Percentiles rank a stretch among this genome's conserved stretches.
Evolutionary conservation across 2,329 filamentous ascomycete genomes (phyloP).

Genomic region (Bipolaris cookei): DNA sequence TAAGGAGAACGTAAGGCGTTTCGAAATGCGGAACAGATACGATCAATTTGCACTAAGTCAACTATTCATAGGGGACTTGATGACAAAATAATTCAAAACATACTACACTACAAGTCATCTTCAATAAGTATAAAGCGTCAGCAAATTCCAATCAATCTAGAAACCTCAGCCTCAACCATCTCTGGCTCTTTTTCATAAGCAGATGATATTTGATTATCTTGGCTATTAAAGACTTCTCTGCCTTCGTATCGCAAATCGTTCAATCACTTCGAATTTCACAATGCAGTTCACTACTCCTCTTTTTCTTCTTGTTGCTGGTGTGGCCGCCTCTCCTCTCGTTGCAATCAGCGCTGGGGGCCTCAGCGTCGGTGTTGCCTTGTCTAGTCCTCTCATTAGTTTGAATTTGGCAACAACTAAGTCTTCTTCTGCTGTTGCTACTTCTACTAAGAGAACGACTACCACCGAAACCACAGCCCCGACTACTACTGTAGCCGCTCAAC

Average conservation of each 20-base stretch:
- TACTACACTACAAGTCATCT: neutral
- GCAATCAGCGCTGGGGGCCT: constrained; percentile 1
- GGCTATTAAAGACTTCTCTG: neutral
- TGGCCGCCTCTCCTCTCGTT: constrained; percentile 7
- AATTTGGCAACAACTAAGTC: neutral
- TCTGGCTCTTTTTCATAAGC: neutral
- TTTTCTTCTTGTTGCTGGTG: constrained; percentile 5
- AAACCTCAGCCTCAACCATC: neutral
- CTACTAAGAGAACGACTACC: neutral
- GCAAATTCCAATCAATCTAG: neutral
- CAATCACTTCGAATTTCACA: constrained; percentile 1
- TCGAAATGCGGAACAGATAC: neutral
- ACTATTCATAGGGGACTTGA: neutral
- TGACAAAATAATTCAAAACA: neutral
- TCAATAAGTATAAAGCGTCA: neutral
- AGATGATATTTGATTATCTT: neutral
- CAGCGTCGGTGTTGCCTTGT: constrained; percentile 3
- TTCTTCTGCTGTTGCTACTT: neutral
- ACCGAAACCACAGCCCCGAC: neutral
- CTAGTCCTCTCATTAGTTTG: constrained; percentile 2
- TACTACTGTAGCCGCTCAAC: neutral
- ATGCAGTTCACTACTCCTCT: constrained; percentile 8
- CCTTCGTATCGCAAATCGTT: neutral
- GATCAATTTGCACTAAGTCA: neutral
- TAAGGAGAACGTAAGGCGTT: neutral